Evolutionary conservation across 2,329 filamentous ascomycete genomes (phyloP).

Genomic region (Scedosporium dehoogii): DNA sequence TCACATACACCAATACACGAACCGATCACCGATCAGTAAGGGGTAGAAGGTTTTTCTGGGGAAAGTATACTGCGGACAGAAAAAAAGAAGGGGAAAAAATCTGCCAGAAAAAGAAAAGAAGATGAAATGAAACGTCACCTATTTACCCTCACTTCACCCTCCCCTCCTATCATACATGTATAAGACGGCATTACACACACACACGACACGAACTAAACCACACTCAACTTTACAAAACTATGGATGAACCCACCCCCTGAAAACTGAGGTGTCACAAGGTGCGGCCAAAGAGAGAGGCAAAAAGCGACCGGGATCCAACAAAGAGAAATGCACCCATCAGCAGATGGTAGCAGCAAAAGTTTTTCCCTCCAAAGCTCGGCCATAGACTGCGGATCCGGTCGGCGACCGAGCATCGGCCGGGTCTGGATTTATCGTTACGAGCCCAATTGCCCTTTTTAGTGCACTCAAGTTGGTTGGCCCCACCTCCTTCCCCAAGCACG

Average conservation of each 20-base stretch:
- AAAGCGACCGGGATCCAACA: neutral
- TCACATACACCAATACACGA: too few relatives aligned
- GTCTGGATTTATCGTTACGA: neutral
- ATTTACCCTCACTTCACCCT: neutral
- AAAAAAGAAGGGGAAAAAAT: too few relatives aligned
- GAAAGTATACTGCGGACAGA: too few relatives aligned
- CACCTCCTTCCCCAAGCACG: too few relatives aligned
- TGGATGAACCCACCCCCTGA: neutral
- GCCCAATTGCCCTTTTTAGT: too few relatives aligned
- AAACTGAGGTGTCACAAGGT: neutral
- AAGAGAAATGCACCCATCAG: constrained; percentile 4
- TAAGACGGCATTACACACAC: neutral
- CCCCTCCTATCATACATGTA: neutral
- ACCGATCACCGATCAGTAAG: too few relatives aligned
- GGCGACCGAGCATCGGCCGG: constrained; percentile 5
- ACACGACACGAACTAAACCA: neutral
- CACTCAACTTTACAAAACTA: neutral
- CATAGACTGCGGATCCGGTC: constrained; percentile 1
- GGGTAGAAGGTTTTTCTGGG: too few relatives aligned
- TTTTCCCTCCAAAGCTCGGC: neutral
- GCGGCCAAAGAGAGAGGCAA: neutral
- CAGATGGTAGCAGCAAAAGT: neutral
- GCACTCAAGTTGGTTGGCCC: too few relatives aligned
- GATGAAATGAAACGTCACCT: too few relatives aligned
- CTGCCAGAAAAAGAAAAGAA: too few relatives aligned